Conservation (phyloP, 768 basidiomycete genomes). For the Termitomyces heimii region DNA sequence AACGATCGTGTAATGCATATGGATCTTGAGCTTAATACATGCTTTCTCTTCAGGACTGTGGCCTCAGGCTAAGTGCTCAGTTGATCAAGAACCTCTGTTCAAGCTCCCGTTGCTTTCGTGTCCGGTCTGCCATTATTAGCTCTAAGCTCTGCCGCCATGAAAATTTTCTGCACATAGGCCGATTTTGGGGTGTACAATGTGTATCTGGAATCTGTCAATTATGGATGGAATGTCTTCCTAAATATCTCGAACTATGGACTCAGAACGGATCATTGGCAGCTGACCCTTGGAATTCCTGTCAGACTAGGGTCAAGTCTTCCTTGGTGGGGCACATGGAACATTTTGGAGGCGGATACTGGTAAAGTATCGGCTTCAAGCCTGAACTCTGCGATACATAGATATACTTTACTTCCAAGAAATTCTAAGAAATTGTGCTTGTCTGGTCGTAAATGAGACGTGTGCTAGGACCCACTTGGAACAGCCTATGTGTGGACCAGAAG, state of each 20-base stretch:
- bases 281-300: not conserved
- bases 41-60: not conserved
- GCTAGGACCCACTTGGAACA: not conserved
- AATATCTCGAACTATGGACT: not conserved
- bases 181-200: not conserved
- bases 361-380: not conserved
- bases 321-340: not conserved
- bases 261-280: not conserved
- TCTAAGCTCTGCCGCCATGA: not conserved
- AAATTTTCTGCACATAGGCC: not conserved
- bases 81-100: not conserved
- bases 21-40: not conserved
- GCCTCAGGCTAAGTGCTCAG: not conserved
- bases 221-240: not conserved
- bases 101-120: slow-evolving; percentile 1
- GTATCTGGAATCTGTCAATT: not conserved
- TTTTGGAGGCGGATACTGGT: not conserved
- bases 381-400: not conserved
- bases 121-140: not conserved
- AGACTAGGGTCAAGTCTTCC: not conserved
- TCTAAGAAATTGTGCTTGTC: not conserved
- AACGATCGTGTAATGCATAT: not conserved
- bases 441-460: not conserved
- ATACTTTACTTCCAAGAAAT: not conserved
- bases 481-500: not conserved